These are phyloP conservation scores for Houttuynia cordata DNA, from an alignment of 164 flowering plant species.

Conservation along the genomic window DNA sequence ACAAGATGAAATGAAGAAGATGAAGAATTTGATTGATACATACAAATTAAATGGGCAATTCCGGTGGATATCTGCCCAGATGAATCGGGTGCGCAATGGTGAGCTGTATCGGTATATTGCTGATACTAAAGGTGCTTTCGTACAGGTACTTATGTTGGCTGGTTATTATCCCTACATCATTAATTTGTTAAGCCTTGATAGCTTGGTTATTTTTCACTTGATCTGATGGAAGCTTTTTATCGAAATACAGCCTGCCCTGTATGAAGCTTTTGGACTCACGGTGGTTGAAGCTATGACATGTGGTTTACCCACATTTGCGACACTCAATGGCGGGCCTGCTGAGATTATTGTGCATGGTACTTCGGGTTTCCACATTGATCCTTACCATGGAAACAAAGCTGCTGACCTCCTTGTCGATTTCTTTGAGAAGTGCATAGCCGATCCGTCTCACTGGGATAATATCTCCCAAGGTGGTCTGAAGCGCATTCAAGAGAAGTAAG, in stretches of 20 bases:
- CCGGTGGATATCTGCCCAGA: conserved; percentile 96
- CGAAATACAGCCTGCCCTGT: conserved; percentile 59
- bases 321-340: conserved; percentile 86
- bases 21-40: conserved; percentile 60
- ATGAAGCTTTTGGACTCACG: conserved; percentile 91
- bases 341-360: conserved; percentile 86
- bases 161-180: too few species aligned
- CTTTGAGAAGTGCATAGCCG: conserved; percentile 65
- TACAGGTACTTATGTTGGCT: conserved; percentile 22
- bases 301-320: conserved; percentile 93
- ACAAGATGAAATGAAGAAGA: conserved; percentile 78
- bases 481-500: conserved; percentile 84
- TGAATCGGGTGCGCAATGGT: conserved; percentile 93
- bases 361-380: conserved; percentile 97
- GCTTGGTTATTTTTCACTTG: neutral
- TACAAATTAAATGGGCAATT: conserved; percentile 85
- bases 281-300: conserved; percentile 97
- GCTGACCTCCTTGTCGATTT: conserved; percentile 66
- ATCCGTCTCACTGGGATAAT: conserved; percentile 71
- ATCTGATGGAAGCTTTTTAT: neutral
- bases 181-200: neutral
- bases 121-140: conserved; percentile 81
- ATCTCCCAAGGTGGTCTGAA: conserved; percentile 67
- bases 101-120: conserved; percentile 87
- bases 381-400: conserved; percentile 85